Base-by-base conservation (phyloP, 495 filamentous ascomycete genomes). In the Hypomontagnella monticulosa region DNA sequence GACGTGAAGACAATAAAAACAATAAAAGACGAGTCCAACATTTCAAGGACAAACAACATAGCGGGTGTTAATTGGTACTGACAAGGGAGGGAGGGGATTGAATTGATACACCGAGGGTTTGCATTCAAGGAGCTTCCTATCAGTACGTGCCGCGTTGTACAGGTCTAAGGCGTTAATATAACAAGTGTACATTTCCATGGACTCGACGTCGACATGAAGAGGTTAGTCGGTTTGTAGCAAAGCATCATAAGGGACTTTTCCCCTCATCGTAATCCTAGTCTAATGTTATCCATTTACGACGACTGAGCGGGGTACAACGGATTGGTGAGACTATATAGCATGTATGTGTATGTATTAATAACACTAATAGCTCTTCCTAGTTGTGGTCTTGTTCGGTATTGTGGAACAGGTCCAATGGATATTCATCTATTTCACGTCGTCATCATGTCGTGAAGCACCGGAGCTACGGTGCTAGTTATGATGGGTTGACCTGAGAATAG, bases 41-140 rank as follows among this genome's bases (percentile, higher is more conserved):
- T 36, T 57, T 57, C 51, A 62, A 61, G 47, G 30, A 27, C 32
- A 61, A 63, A 57, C 47, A 47, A 63, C 53, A 63, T 63, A 60
- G 66, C 66, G 50, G 55, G 50, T 69, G 66, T 69, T 69, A 60
- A 69, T 63, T 54, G 61, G 56, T 51, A 63, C 42, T 57, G 32
- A 40, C 23, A 40, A 49, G 63, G 53, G 56, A 58, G 44, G 61
- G 61, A 6, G 6, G 23, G 23, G 23, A 27, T 27, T 27, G 23
- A 30, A 60, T 52, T 44, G 51, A 47, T 58, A 63, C 60, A 63
- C 49, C 60, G 60, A 40, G 42, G 37, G 34, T 46, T 54, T 50
- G 66, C 49, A 65, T 65, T 62, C 49, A 18, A 65, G 54, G 54
- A 48, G 50, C 34, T 40, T 48, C 33, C 37, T 44, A 52, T 59